Evolutionary conservation across 352 stramenopile genomes (phyloP).

Genomic region (Phytophthora hibernalis): DNA sequence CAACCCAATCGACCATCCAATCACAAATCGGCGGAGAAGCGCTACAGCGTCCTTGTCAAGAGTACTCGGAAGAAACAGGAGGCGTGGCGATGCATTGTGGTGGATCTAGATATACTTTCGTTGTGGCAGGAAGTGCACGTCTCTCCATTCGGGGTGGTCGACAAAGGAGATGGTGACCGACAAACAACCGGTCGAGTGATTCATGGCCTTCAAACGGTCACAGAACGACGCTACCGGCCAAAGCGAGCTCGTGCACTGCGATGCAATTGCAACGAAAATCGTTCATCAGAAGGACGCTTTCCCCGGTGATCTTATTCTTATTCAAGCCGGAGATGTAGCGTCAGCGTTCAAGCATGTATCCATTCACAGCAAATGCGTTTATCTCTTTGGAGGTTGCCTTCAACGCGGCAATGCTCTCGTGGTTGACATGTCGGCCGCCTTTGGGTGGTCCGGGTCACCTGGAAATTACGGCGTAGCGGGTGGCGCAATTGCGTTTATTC

Average conservation of each 20-base stretch:
- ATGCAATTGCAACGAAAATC: neutral
- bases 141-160: neutral
- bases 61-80: conserved; percentile 5
- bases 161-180: neutral
- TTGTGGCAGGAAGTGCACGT: neutral
- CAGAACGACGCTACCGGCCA: neutral
- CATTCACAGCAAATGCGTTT: too few relatives aligned
- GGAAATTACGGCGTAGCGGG: neutral
- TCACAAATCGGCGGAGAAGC: neutral
- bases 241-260: neutral
- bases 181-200: neutral
- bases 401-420: too few relatives aligned
- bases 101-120: neutral
- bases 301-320: neutral
- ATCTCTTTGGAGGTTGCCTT: too few relatives aligned
- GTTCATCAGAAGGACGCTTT: neutral
- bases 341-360: neutral
- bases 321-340: neutral
- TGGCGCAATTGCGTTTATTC: neutral
- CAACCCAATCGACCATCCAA: neutral
- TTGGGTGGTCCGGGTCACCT: neutral
- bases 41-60: conserved; percentile 9
- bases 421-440: too few relatives aligned
- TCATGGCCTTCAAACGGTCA: neutral
- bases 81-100: neutral